Evolutionary conservation across 257 asterid species (phyloP).

Genomic region (Solanum sejunctum): DNA sequence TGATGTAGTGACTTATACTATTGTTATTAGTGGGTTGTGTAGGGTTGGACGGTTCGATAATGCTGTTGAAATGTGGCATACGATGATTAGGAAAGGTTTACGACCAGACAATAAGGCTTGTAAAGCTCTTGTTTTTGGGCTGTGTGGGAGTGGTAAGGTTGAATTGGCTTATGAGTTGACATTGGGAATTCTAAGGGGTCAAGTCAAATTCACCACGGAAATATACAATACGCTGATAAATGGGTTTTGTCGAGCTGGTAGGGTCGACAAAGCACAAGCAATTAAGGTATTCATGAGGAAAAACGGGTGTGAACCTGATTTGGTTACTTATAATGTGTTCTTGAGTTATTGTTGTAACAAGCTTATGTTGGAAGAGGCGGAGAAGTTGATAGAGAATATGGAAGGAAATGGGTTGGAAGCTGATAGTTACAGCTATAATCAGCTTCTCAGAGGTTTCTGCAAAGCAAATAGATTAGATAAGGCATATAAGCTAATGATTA

Average conservation of each 20-base stretch:
- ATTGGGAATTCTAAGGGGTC: conserved; percentile 71
- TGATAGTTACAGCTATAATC: conserved; percentile 74
- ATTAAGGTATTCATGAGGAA: conserved; percentile 67
- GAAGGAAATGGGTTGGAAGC: conserved; percentile 52
- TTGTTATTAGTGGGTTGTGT: conserved; percentile 50
- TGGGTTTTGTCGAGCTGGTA: conserved; percentile 74
- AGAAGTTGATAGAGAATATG: conserved; percentile 63
- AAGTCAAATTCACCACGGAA: conserved; percentile 36
- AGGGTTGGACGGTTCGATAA: conserved; percentile 42
- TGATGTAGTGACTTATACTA: conserved; percentile 73
- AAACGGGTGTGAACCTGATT: conserved; percentile 82
- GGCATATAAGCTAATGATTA: conserved; percentile 49
- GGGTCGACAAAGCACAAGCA: conserved; percentile 80
- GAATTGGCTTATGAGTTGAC: conserved; percentile 96
- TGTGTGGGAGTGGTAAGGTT: conserved; percentile 61
- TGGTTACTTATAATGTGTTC: conserved; percentile 60
- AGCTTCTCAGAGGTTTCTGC: conserved; percentile 79
- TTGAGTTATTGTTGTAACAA: conserved; percentile 66
- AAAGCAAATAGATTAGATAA: conserved; percentile 60
- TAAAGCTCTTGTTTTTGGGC: conserved; percentile 75
- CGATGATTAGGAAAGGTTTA: conserved; percentile 52
- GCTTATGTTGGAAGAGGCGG: conserved; percentile 62
- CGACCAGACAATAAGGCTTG: conserved; percentile 68
- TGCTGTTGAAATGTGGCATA: conserved; percentile 65
- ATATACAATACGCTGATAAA: conserved; percentile 61